Base-by-base conservation (phyloP, 129 eudicot genomes). In the Centaurea solstitialis region DNA sequence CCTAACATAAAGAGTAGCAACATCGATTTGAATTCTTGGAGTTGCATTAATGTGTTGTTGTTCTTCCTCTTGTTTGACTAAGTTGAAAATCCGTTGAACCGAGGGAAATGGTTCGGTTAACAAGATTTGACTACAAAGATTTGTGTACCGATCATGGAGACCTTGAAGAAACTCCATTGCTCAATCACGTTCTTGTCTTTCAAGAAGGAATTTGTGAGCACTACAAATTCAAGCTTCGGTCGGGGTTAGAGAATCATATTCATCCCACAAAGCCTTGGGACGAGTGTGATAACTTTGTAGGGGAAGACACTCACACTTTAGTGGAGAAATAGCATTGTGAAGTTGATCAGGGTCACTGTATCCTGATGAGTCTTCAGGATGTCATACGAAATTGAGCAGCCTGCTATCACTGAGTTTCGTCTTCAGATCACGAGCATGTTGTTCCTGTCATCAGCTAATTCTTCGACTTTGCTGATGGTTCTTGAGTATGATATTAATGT, bases 221-320 rank as follows among this genome's bases (percentile, higher is more conserved):
- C 62, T 6, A 20, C 64, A 73, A 7, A 18, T 43, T 18, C 76
- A 73, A 17, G 24, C 7, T 4, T 47, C 30, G 5, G 20, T 6
- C 1, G 11, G 43, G 12, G 64, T 22, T 15, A 37, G 22, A 9
- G 13, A 38, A 10, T 22, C 1, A 15, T 13, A 26, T 18, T 73
- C 77, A 5, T 41, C 77, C 77, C 65, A 73, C 65, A 73, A 17
- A 11, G 24, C 77, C 28, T 40, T 73, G 12, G 41, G 53, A 20
- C 45, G 43, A 7, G 77, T 73, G 62, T 73, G 23, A 21, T 73
- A 41, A 8, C 50, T 24, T 24, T 15, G 3, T 17, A n/a, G 41
- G 22, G 28, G 6, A 47, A 38, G 43, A n/a, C 62, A 64, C 12
- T 43, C 18, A 0, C 20, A 18, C 17, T 20, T 17, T 17, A 73